phyloP scores from a whole-genome alignment of 305 asterid genomes.

The Fraxinus albicans region DNA sequence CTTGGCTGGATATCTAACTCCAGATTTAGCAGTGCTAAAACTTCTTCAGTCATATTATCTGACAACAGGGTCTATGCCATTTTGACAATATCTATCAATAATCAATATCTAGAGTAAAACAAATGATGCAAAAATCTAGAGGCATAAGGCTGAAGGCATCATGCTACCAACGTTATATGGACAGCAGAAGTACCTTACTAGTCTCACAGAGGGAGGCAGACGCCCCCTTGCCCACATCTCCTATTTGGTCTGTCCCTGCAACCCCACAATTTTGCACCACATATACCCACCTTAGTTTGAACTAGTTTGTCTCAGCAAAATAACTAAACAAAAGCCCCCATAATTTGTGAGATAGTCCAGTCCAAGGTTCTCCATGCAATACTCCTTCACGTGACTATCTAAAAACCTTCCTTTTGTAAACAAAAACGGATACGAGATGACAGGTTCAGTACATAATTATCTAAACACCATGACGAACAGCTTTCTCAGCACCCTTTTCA shows the following conservation, averaged over 20 bases:
- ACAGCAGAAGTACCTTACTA: neutral
- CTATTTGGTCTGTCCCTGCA: neutral
- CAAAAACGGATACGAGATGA: neutral
- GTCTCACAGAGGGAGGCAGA: neutral
- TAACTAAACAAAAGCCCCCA: neutral
- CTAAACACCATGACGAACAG: neutral
- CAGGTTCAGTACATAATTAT: neutral
- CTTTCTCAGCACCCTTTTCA: neutral
- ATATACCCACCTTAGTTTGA: neutral
- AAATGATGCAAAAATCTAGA: neutral
- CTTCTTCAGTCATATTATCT: neutral
- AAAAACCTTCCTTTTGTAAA: neutral
- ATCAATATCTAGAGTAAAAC: neutral
- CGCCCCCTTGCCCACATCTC: neutral
- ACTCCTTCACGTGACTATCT: slow-evolving; percentile 6
- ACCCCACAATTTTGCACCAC: neutral
- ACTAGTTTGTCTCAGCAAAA: neutral
- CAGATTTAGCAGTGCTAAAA: neutral
- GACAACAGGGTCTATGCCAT: neutral
- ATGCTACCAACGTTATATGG: neutral
- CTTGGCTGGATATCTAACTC: neutral
- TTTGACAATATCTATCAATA: neutral
- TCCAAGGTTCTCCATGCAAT: neutral
- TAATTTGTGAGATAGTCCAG: neutral
- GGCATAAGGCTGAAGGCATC: neutral